phyloP scores from a whole-genome alignment of 768 basidiomycete species.

The Russula brevipes region DNA sequence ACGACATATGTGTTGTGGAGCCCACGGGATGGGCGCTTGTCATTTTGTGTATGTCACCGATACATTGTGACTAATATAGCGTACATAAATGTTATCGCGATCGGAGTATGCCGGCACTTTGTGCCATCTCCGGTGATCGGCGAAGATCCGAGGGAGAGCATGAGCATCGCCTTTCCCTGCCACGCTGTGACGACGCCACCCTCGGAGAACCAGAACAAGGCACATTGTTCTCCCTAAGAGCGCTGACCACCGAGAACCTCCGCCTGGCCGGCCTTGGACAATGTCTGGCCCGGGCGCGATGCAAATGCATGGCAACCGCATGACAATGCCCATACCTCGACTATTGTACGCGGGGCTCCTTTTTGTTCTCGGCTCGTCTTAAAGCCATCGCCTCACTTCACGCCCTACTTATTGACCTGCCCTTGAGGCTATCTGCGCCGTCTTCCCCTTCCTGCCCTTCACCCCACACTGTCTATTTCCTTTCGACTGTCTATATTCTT shows the following conservation, averaged over 20 bases:
- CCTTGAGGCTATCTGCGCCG: not conserved
- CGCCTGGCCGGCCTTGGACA: not conserved
- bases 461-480: not conserved
- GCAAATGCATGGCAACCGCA: conserved; percentile 10
- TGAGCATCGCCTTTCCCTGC: no score
- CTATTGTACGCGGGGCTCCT: not conserved
- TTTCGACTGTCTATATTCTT: not conserved
- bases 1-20: no score
- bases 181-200: not conserved
- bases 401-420: not conserved
- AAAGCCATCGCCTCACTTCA: conserved; percentile 2
- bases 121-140: not conserved
- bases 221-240: conserved; percentile 5
- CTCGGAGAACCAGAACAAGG: not conserved
- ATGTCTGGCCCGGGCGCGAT: not conserved
- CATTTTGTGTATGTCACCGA: not conserved
- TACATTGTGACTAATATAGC: no score
- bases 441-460: not conserved
- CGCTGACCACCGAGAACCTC: no score
- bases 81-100: no score
- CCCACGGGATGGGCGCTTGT: not conserved
- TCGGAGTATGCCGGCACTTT: not conserved
- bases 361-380: conserved; percentile 7
- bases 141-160: not conserved
- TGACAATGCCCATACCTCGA: not conserved